A percentile compares a stretch with the other conserved stretches of the same genome.
Conservation (phyloP, 148 eudicot species). For the Spergularia bocconei region DNA sequence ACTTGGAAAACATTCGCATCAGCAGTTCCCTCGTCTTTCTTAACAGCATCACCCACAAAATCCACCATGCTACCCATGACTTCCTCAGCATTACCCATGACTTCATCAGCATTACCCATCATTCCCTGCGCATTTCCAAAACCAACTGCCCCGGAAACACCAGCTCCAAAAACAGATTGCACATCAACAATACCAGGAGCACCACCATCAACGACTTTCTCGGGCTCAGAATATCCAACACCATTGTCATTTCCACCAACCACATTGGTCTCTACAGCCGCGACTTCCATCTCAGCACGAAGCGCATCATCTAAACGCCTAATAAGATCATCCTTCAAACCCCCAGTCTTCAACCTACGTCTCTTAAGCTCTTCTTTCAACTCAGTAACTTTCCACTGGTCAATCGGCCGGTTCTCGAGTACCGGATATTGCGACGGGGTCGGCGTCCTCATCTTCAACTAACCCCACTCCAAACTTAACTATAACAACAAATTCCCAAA, state of each 20-base stretch:
- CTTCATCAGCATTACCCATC: background rate
- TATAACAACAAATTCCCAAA: too few species aligned
- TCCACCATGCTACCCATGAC: background rate
- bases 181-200: background rate
- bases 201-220: slow-evolving; percentile 14
- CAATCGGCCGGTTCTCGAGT: slow-evolving; percentile 72
- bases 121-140: slow-evolving; percentile 12
- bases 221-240: slow-evolving; percentile 21
- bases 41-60: slow-evolving; percentile 3
- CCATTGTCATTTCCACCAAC: slow-evolving; percentile 26
- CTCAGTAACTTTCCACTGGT: slow-evolving; percentile 91
- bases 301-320: slow-evolving; percentile 68
- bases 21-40: slow-evolving; percentile 17
- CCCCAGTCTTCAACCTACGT: slow-evolving; percentile 63
- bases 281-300: slow-evolving; percentile 47
- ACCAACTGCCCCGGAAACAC: background rate
- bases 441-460: slow-evolving; percentile 30
- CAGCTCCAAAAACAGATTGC: slow-evolving; percentile 2
- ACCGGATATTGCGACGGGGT: slow-evolving; percentile 53
- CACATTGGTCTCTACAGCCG: slow-evolving; percentile 13
- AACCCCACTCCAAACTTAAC: background rate
- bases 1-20: slow-evolving; percentile 21
- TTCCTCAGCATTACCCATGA: slow-evolving; percentile 1
- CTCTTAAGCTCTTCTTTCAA: slow-evolving; percentile 88
- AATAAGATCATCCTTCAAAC: slow-evolving; percentile 81